Base-by-base conservation (phyloP, 495 filamentous ascomycete genomes). In the Pyronema omphalodes region DNA sequence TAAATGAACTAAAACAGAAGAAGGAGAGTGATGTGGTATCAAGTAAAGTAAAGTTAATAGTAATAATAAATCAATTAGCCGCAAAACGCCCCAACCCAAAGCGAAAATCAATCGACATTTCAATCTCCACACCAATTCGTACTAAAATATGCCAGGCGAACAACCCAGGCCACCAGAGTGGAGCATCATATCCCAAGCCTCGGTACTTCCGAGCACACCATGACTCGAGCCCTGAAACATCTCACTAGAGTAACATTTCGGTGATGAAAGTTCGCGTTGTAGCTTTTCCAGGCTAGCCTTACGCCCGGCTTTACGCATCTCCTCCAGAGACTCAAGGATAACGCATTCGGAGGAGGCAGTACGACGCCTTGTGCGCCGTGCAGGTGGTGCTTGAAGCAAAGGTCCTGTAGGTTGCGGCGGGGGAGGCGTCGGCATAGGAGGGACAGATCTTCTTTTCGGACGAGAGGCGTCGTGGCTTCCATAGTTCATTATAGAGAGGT, bases 341-440 rank as follows among this genome's bases (percentile, higher is more conserved):
- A 65, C 58, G 14, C 62, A 65, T 46, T 64, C 62, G 9, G 62
- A 65, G 11, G 61, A 65, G 18, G 62, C 62, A 3, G 62, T 65
- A 29, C 62, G 53, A 50, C 61, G 52, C 15, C 62, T 51, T 40
- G 11, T 18, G 3, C 50, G 14, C 18, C 50, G 50, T 9, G 11
- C 17, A 7, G 36, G 7, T 18, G 14, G 11, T 7, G 35, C 8
- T 37, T 52, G 36, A 3, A 52, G 9, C 14, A 41, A 8, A 17
- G 50, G 11, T 8, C 50, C 50, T 3, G 50, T 40, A 19, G 50
- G 50, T 43, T 3, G 11, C 11, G 36, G 50, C 35, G 7, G 35
- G 7, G 14, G 14, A 17, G 39, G 12, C 17, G 39, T 17, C 39
- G 39, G 39, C 12, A 17, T 17, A 6, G 39, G 17, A 17, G 12